Evolutionary conservation across 192 early-diverging fungal genomes (phyloP), one percentile per base, ranked within the genome.

Genomic region (Coemansia sp.): DNA sequence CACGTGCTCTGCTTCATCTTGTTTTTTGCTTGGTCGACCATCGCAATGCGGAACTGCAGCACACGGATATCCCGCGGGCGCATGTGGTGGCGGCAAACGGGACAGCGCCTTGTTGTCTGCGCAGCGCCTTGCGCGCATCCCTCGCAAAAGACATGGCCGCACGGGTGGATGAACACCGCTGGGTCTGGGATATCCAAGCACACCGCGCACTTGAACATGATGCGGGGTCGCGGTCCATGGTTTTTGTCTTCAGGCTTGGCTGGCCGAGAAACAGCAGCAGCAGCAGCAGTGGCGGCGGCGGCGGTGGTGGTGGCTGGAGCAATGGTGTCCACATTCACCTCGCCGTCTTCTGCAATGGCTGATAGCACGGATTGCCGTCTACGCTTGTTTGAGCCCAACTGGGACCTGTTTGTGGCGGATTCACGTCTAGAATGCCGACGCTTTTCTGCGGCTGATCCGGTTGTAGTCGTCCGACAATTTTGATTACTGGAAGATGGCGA

Each of bases 71-170:
- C 71, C 23, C 55, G 60, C n/a, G 64, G 9, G 9, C 73, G 69
- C 64, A 81, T 73, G 55, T 58, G 35, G 55, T 81, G 79, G 18
- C 79, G 73, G 20, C 79, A 81, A 46, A 81, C 78, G 0, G 78
- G 78, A 26, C 78, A 81, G 35, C 71, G 71, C 41, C 62, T 69
- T 0, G 79, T 76, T 5, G 71, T 67, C 59, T 76, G 79, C 8
- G 63, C 70, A 0, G 79, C 73, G 5, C 70, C 67, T 61, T 76
- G 74, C 18, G 74, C 79, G 23, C 79, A 81, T n/a, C 60, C 65
- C 43, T 81, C 79, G 44, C 79, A 81, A 38, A 81, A 81, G 5
- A 81, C 73, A 49, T 81, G 79, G 18, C 79, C 79, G 62, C 79
- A 81, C 56, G 79, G 73, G 33, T 81, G 70, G 30, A 73, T 60